Evolutionary conservation across 2,329 filamentous ascomycete genomes (phyloP), one percentile per base, ranked within the genome.

Genomic region (Scorias spongiosa): DNA sequence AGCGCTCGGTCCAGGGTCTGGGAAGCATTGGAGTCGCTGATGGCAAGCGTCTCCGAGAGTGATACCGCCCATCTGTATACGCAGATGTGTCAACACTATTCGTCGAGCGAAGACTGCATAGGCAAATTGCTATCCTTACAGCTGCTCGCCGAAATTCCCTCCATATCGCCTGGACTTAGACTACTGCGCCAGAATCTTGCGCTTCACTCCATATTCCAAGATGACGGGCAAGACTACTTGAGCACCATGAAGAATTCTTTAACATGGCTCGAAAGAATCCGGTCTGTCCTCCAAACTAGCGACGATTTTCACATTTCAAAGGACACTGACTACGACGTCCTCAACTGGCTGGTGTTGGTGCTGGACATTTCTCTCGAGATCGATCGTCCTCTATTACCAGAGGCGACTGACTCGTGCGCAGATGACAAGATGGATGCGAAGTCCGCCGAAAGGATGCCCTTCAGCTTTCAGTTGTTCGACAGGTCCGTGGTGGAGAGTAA

Each of bases 301-400:
- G 60, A 67, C 1, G 65, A 71, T 18, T 81, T 81, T 53, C 56
- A 61, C 17, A 64, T 80, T 50, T 67, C 60, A 2, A 65, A 66
- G 12, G 53, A 67, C 28, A 83, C 80, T 12, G 65, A 94, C 61
- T 94, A 84, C 61, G 66, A 69, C 12, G 70, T 79, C 44, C 71
- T 95, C 1, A 68, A 71, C 29, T 78, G 82, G 2, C 69, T 78
- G 12, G 67, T 84, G 2, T 64, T 71, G 2, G 72, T 93, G 15
- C 72, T 95, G 5, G 81, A 91, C 55, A 74, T 85, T 34, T 80
- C 77, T 12, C 69, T 95, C 42, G 84, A 85, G 47, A 75, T 80
- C 46, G 84, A 74, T 2, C 64, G 63, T 40, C 32, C 32, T 36
- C 3, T 3, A 5, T 12, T 12, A 9, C 15, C 32, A 36, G 11